These are phyloP conservation scores for Candida sojae DNA, from an alignment of 1,139 yeast genomes.

Conservation along the genomic window DNA sequence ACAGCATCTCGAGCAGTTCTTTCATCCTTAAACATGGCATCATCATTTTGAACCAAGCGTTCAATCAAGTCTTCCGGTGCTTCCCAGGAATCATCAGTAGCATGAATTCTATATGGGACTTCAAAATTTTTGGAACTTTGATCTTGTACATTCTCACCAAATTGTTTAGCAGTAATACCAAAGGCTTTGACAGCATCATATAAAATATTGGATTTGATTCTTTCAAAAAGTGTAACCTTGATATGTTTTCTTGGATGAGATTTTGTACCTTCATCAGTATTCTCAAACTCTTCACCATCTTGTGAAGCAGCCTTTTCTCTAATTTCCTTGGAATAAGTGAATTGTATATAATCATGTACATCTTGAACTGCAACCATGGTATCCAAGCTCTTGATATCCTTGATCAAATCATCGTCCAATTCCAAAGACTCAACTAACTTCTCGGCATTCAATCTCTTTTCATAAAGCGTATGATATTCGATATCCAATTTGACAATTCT, in stretches of 20 bases:
- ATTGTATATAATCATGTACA: slow-evolving; percentile 79
- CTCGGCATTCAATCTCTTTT: slow-evolving; percentile 67
- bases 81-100: slow-evolving; percentile 70
- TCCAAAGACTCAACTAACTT: slow-evolving; percentile 57
- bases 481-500: slow-evolving; percentile 82
- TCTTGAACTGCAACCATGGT: slow-evolving; percentile 85
- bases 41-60: slow-evolving; percentile 53
- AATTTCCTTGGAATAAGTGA: slow-evolving; percentile 74
- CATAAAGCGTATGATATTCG: slow-evolving; percentile 83
- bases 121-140: slow-evolving; percentile 48
- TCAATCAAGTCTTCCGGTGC: slow-evolving; percentile 68
- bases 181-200: slow-evolving; percentile 70
- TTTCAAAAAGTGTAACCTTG: slow-evolving; percentile 72
- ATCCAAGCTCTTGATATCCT: slow-evolving; percentile 58
- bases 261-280: slow-evolving; percentile 10
- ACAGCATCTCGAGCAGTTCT: slow-evolving; percentile 74
- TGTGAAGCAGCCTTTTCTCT: slow-evolving; percentile 37
- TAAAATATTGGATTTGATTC: slow-evolving; percentile 67
- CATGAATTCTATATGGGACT: slow-evolving; percentile 64
- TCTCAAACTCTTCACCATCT: slow-evolving; percentile 14
- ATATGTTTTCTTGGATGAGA: slow-evolving; percentile 59
- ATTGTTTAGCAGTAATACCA: slow-evolving; percentile 77
- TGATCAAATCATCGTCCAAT: slow-evolving; percentile 57
- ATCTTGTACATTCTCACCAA: slow-evolving; percentile 81
- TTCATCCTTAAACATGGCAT: slow-evolving; percentile 57